These are phyloP conservation scores for Ceriops zippeliana DNA, from an alignment of 345 rosid species.

Conservation along the genomic window DNA sequence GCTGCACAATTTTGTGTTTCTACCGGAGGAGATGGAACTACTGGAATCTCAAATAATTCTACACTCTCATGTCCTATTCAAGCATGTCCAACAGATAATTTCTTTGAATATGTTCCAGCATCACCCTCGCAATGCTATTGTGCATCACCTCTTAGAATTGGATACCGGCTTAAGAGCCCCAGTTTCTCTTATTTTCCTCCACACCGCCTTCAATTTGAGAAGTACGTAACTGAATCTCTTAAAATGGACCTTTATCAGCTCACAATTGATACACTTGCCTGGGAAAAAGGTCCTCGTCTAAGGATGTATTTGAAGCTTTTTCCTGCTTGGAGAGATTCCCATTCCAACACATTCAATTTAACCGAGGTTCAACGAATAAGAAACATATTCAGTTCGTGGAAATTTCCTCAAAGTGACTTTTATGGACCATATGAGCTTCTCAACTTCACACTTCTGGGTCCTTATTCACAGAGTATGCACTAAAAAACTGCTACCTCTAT, in stretches of 20 bases:
- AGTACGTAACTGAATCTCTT: conserved; percentile 29
- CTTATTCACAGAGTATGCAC: conserved; percentile 39
- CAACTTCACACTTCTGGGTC: conserved; percentile 30
- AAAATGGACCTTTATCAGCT: conserved; percentile 40
- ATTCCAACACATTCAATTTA: conserved; percentile 23
- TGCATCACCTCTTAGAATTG: conserved; percentile 47
- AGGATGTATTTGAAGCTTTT: conserved; percentile 38
- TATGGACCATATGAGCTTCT: conserved; percentile 60
- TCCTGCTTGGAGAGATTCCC: conserved; percentile 21
- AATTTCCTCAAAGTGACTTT: conserved; percentile 19
- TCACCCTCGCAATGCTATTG: conserved; percentile 48
- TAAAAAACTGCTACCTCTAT: background rate
- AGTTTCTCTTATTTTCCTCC: conserved; percentile 45
- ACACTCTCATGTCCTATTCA: conserved; percentile 33
- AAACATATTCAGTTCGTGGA: conserved; percentile 34
- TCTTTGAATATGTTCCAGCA: conserved; percentile 32
- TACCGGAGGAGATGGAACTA: conserved; percentile 26
- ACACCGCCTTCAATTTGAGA: conserved; percentile 16
- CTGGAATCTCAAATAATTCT: conserved; percentile 20
- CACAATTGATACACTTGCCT: conserved; percentile 24
- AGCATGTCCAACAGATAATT: conserved; percentile 29
- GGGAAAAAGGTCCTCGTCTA: conserved; percentile 52
- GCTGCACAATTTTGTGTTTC: conserved; percentile 46
- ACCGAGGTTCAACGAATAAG: conserved; percentile 33
- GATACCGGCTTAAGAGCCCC: conserved; percentile 48